Percentiles rank a stretch among this genome's conserved stretches.
Conservation (phyloP, 1,139 yeast species). For the Yamadazyma oceani region DNA sequence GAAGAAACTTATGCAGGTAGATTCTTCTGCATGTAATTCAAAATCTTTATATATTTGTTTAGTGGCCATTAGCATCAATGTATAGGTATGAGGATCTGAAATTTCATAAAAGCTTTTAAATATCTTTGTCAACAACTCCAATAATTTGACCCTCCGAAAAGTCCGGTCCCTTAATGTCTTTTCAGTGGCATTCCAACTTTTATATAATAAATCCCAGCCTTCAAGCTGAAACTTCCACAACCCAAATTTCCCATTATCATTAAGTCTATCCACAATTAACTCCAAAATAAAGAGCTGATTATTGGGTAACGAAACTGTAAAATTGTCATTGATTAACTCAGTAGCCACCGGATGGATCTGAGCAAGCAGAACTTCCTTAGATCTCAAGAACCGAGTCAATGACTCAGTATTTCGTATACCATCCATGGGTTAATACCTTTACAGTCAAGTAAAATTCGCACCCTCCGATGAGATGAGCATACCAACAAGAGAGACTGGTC, state of each 20-base stretch:
- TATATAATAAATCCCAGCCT: constrained; percentile 50
- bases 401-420: constrained; percentile 51
- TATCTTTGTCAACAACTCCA: constrained; percentile 19
- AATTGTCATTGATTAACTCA: constrained; percentile 37
- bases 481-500: too few species aligned
- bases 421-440: constrained; percentile 20
- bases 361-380: constrained; percentile 46
- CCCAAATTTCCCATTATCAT: constrained; percentile 40
- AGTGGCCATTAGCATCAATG: constrained; percentile 19
- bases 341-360: constrained; percentile 46
- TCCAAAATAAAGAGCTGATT: constrained; percentile 60
- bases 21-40: constrained; percentile 38
- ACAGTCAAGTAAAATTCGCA: constrained; percentile 3
- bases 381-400: constrained; percentile 63
- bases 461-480: constrained; percentile 7
- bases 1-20: constrained; percentile 13
- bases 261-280: constrained; percentile 64
- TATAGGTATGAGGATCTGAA: constrained; percentile 4
- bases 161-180: constrained; percentile 25
- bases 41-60: constrained; percentile 20
- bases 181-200: constrained; percentile 36
- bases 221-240: constrained; percentile 41
- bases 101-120: constrained; percentile 16
- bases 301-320: constrained; percentile 59
- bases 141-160: constrained; percentile 32